These are phyloP conservation scores for Beauveria caledonica DNA, from an alignment of 2,329 filamentous ascomycete species.

Conservation along the genomic window DNA sequence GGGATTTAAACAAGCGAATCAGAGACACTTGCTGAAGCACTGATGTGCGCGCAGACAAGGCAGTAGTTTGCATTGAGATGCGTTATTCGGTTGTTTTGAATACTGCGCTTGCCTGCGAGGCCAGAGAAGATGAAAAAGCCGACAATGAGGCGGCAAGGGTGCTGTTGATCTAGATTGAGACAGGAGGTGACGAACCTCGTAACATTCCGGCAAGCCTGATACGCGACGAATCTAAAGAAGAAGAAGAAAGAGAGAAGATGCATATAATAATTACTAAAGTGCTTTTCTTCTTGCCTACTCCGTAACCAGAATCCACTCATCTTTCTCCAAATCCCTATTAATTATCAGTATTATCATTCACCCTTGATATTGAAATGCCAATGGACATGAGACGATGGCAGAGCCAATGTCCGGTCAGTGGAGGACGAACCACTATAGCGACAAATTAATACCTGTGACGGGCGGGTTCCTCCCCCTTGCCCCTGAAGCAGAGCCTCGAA, in stretches of 20 bases:
- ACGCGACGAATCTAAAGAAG: too few species aligned
- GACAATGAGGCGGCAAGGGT: not conserved
- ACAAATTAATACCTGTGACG: not conserved
- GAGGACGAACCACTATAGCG: not conserved
- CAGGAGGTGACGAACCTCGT: not conserved
- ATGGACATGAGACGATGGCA: not conserved
- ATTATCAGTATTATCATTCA: too few species aligned
- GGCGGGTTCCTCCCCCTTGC: not conserved
- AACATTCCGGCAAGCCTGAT: too few species aligned
- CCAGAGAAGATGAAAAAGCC: not conserved
- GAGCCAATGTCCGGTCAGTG: not conserved
- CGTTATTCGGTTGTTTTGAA: too few species aligned
- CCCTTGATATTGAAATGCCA: too few species aligned
- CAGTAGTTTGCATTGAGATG: too few species aligned
- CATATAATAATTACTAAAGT: too few species aligned
- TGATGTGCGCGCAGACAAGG: too few species aligned
- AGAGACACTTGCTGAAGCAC: too few species aligned
- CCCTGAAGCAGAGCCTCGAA: not conserved
- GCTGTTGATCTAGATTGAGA: not conserved
- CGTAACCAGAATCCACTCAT: not conserved
- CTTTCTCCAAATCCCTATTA: too few species aligned
- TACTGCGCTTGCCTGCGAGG: not conserved
- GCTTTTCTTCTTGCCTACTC: too few species aligned
- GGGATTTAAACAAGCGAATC: constrained; percentile 1
- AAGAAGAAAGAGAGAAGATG: too few species aligned